Percentiles rank a stretch among this genome's conserved stretches.
phyloP scores from a whole-genome alignment of 1,139 yeast species.

The Tardiomyces depauwii region DNA sequence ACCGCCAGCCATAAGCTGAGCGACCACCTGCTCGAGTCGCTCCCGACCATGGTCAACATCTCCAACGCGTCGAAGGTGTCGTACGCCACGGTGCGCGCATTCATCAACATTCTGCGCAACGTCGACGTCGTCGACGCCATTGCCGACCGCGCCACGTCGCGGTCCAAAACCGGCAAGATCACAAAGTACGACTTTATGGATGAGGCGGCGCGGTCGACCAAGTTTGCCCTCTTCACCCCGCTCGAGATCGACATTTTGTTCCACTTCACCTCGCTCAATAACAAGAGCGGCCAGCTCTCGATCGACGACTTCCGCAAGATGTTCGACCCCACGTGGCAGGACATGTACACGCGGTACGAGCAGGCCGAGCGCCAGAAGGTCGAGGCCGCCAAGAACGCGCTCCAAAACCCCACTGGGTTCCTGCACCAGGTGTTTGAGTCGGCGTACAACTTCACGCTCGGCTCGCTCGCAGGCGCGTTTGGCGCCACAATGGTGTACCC shows the following conservation, averaged over 20 bases:
- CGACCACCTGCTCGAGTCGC: conserved; percentile 26
- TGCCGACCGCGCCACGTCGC: conserved; percentile 25
- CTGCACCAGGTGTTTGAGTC: conserved; percentile 57
- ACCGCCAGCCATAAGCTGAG: conserved; percentile 33
- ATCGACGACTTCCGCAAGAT: conserved; percentile 31
- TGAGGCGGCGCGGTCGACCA: conserved; percentile 30
- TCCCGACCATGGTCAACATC: conserved; percentile 29
- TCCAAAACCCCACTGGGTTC: conserved; percentile 27
- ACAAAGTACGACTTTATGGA: conserved; percentile 29
- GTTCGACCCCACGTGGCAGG: conserved; percentile 36
- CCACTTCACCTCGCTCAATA: conserved; percentile 30
- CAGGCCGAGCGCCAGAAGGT: conserved; percentile 24
- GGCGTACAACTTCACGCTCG: conserved; percentile 75
- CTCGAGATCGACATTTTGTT: conserved; percentile 33
- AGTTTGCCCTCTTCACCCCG: conserved; percentile 34
- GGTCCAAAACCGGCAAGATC: conserved; percentile 26
- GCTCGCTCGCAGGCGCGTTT: conserved; percentile 93
- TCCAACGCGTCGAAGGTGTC: conserved; percentile 27
- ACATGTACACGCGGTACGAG: conserved; percentile 25
- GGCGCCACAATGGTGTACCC: conserved; percentile 99
- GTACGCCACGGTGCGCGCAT: conserved; percentile 34
- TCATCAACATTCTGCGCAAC: conserved; percentile 31
- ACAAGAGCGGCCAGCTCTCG: conserved; percentile 25
- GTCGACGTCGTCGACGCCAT: conserved; percentile 32
- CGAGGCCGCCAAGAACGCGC: conserved; percentile 33